Percentiles rank a stretch among this genome's conserved stretches.
Conservation (phyloP, 2,329 filamentous ascomycete genomes). For the Neopestalotiopsis sp. region DNA sequence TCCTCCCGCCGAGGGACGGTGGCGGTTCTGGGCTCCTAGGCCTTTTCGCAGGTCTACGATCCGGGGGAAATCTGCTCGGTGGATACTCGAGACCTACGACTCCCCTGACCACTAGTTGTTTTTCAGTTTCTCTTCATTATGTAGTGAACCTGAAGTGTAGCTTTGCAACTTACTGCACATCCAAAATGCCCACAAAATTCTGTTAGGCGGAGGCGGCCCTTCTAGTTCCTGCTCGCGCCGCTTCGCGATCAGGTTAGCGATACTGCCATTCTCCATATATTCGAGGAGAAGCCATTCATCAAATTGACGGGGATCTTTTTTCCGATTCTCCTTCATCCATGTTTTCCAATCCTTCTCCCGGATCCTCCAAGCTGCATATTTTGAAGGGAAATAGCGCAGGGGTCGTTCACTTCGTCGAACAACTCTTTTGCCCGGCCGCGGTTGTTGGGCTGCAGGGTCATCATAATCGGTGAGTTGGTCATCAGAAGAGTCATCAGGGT, state of each 20-base stretch:
- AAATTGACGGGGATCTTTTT: too few species aligned
- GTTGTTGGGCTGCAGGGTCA: background rate
- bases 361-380: too few species aligned
- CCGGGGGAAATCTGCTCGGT: background rate
- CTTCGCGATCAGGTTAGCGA: background rate
- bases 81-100: background rate
- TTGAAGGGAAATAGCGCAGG: too few species aligned
- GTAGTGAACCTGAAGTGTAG: background rate
- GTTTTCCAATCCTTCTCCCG: too few species aligned
- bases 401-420: too few species aligned
- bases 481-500: background rate
- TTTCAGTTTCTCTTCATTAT: too few species aligned
- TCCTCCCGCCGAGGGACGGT: too few species aligned
- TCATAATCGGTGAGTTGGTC: background rate
- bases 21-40: background rate
- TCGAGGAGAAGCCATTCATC: background rate
- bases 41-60: background rate
- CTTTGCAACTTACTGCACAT: background rate
- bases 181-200: background rate
- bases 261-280: conserved; percentile 6
- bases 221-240: background rate
- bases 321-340: background rate
- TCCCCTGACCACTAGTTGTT: background rate
- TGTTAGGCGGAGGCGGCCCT: background rate
- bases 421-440: background rate